Percentiles rank a stretch among this genome's conserved stretches.
These are phyloP conservation scores for Phalaenopsis equestris DNA, from an alignment of 106 monocot genomes.

Conservation along the genomic window DNA sequence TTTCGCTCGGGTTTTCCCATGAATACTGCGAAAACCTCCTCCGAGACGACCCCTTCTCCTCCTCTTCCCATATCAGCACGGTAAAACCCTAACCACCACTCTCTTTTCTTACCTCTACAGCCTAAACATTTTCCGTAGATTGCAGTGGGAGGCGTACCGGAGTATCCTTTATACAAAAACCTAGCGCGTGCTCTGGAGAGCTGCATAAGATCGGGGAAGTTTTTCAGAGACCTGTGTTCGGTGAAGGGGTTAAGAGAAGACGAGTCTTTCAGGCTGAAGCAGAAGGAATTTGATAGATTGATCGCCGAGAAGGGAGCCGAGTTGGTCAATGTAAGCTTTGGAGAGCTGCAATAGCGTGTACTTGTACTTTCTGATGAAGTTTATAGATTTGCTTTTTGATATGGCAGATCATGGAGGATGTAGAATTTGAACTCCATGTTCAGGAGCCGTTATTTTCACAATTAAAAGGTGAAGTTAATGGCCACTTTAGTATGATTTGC, in stretches of 20 bases:
- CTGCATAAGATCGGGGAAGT: conserved; percentile 23
- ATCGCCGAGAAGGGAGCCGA: conserved; percentile 37
- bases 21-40: conserved; percentile 64
- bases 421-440: conserved; percentile 57
- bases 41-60: conserved; percentile 22
- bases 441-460: conserved; percentile 85
- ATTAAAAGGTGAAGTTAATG: conserved; percentile 41
- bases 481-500: background rate
- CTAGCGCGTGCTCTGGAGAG: conserved; percentile 37
- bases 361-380: background rate
- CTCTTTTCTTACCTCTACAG: background rate
- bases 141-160: conserved; percentile 35
- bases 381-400: background rate
- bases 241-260: conserved; percentile 17
- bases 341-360: background rate
- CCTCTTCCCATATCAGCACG: background rate
- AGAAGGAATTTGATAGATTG: conserved; percentile 35
- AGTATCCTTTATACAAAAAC: conserved; percentile 60
- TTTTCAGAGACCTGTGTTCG: conserved; percentile 6
- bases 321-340: conserved; percentile 36
- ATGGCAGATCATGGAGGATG: conserved; percentile 33
- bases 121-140: background rate
- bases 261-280: conserved; percentile 19
- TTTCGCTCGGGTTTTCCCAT: conserved; percentile 28
- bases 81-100: background rate